These are phyloP conservation scores for Linum usitatissimum DNA, from an alignment of 345 rosid species.

Conservation along the genomic window DNA sequence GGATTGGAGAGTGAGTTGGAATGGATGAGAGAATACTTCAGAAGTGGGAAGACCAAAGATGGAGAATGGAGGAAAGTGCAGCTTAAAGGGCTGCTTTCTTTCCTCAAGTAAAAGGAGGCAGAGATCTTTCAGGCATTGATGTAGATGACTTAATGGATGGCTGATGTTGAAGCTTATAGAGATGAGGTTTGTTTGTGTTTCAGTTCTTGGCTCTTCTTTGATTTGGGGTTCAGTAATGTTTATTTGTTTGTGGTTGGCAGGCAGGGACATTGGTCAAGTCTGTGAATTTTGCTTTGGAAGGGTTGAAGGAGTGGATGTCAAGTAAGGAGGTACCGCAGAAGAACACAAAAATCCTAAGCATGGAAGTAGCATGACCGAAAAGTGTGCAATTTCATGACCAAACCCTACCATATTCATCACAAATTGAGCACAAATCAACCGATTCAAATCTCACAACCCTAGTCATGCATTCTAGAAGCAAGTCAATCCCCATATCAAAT, in stretches of 20 bases:
- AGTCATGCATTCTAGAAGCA: too few species aligned
- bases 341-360: too few species aligned
- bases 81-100: constrained; percentile 38
- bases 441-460: too few species aligned
- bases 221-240: neutral
- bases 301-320: constrained; percentile 48
- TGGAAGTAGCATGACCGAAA: too few species aligned
- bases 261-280: constrained; percentile 41
- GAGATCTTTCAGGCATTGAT: constrained; percentile 33
- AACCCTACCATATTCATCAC: too few species aligned
- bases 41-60: constrained; percentile 37
- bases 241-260: constrained; percentile 26
- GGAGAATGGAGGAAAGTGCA: constrained; percentile 48
- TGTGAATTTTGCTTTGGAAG: constrained; percentile 26
- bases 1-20: constrained; percentile 24
- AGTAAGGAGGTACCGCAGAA: constrained; percentile 24
- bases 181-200: constrained; percentile 33
- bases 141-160: constrained; percentile 56
- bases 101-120: constrained; percentile 32
- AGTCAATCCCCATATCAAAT: too few species aligned
- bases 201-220: too few species aligned
- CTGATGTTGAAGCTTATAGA: constrained; percentile 52
- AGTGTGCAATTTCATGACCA: too few species aligned
- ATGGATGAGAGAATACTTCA: constrained; percentile 26
- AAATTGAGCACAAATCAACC: too few species aligned